Percentiles rank a stretch among this genome's conserved stretches.
Conservation (phyloP, 257 asterid genomes). For the Phtheirospermum japonicum region DNA sequence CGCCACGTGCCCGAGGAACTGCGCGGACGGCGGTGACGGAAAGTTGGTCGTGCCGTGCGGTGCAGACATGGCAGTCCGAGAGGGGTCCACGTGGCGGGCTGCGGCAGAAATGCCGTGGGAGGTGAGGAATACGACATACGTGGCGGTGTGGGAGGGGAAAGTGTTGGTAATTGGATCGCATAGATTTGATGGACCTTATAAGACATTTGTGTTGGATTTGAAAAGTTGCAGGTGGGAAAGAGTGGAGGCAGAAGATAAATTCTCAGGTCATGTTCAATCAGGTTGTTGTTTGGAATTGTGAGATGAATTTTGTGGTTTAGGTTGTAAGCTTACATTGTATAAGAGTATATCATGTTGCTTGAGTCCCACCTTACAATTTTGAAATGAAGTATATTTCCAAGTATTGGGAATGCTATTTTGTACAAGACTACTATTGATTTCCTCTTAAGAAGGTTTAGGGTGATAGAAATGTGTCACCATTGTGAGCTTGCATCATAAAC, state of each 20-base stretch:
- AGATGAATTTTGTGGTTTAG: background rate
- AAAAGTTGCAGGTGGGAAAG: slow-evolving; percentile 45
- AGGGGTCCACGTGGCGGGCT: slow-evolving; percentile 41
- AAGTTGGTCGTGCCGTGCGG: slow-evolving; percentile 33
- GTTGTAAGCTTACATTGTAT: too few species aligned
- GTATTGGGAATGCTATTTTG: too few species aligned
- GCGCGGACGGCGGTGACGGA: slow-evolving; percentile 37
- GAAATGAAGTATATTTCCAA: too few species aligned
- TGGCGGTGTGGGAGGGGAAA: slow-evolving; percentile 55
- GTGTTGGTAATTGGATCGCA: slow-evolving; percentile 50
- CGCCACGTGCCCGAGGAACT: slow-evolving; percentile 47
- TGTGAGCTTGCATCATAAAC: too few species aligned
- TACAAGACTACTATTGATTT: too few species aligned
- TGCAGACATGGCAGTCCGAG: slow-evolving; percentile 28
- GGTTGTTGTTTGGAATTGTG: slow-evolving; percentile 67
- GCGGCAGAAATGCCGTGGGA: slow-evolving; percentile 35
- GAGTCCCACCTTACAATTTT: too few species aligned
- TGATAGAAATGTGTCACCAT: too few species aligned
- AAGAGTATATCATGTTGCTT: too few species aligned
- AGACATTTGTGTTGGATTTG: slow-evolving; percentile 42
- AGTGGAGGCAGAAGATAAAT: slow-evolving; percentile 38
- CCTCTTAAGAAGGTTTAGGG: too few species aligned
- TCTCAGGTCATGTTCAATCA: slow-evolving; percentile 66
- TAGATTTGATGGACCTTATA: slow-evolving; percentile 37
- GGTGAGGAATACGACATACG: slow-evolving; percentile 28